phyloP scores from a whole-genome alignment of 202 grass and related monocot genomes.

The Alloteropsis angusta region DNA sequence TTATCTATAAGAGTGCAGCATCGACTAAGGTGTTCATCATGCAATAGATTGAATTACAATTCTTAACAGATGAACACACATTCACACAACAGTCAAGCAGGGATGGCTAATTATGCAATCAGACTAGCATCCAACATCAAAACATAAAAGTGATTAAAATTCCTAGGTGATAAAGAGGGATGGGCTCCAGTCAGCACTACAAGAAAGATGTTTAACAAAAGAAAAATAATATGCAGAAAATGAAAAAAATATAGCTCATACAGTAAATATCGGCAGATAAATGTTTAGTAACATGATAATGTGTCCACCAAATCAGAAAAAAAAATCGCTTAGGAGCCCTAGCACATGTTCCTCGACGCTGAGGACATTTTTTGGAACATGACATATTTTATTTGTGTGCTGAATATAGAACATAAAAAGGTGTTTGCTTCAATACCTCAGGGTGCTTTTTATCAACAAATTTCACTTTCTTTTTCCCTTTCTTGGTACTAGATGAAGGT shows the following conservation, averaged over 20 bases:
- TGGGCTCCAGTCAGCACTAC: background rate
- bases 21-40: background rate
- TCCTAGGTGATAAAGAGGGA: background rate
- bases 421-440: slow-evolving; percentile 54
- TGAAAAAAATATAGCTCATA: background rate
- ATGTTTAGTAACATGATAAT: background rate
- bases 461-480: slow-evolving; percentile 73
- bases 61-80: background rate
- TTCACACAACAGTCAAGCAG: background rate
- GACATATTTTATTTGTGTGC: background rate
- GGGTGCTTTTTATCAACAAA: slow-evolving; percentile 56
- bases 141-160: background rate
- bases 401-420: slow-evolving; percentile 21
- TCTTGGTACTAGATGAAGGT: slow-evolving; percentile 45
- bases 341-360: too few relatives aligned
- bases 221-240: slow-evolving; percentile 1
- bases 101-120: background rate
- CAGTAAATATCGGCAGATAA: slow-evolving; percentile 1
- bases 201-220: slow-evolving; percentile 1
- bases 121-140: background rate
- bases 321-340: background rate
- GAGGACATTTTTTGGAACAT: slow-evolving; percentile 6
- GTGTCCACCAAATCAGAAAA: background rate
- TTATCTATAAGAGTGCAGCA: slow-evolving; percentile 16
- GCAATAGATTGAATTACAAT: background rate